phyloP scores from a whole-genome alignment of 805 yeast species.

The Suhomyces kilbournensis region DNA sequence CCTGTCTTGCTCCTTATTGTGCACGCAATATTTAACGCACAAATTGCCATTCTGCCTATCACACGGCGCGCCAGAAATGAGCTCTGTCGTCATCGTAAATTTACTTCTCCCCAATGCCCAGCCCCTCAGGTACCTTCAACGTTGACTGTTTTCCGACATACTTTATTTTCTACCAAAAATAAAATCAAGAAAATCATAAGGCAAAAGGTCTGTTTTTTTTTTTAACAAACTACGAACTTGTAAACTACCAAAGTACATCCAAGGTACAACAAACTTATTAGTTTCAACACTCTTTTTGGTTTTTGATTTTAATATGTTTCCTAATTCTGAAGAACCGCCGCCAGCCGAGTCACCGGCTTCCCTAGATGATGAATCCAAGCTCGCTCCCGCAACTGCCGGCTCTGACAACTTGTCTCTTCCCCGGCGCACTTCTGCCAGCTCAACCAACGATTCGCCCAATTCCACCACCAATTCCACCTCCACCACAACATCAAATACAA shows the following conservation, averaged over 20 bases:
- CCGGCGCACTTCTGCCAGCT: neutral
- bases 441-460: neutral
- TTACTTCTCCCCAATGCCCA: slow-evolving; percentile 3
- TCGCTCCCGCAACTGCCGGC: neutral
- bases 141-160: neutral
- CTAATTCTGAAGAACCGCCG: slow-evolving; percentile 4
- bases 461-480: neutral
- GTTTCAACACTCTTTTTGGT: neutral
- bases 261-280: neutral
- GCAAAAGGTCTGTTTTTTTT: too few species aligned
- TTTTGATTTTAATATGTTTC: neutral
- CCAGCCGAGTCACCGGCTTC: neutral
- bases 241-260: too few species aligned
- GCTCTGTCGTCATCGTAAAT: slow-evolving; percentile 3
- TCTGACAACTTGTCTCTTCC: neutral
- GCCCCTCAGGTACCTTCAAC: slow-evolving; percentile 5
- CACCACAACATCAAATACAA: neutral
- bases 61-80: neutral
- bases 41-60: neutral
- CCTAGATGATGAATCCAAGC: neutral
- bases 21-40: neutral
- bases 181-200: neutral
- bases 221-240: too few species aligned
- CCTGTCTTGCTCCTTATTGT: neutral
- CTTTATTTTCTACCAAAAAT: neutral